Base-by-base conservation (phyloP, 2,329 filamentous ascomycete genomes). In the Clarireedia homoeocarpa region DNA sequence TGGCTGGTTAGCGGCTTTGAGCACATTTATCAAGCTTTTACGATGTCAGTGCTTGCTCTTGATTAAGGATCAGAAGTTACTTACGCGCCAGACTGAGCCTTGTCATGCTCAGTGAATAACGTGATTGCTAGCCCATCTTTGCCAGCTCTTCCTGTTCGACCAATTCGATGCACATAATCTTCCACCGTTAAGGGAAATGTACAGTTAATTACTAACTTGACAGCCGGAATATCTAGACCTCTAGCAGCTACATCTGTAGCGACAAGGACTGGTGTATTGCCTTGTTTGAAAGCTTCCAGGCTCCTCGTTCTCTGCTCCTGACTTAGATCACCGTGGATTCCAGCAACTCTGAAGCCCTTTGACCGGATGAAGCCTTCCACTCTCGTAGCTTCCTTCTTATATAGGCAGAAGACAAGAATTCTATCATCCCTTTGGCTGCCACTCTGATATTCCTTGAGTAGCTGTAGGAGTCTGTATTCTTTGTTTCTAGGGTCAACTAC, bases 91-190 rank as follows among this genome's bases (percentile, higher is more conserved):
- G 91, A 94, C 65, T 94, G 86, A 24, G 82, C 80, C 76, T 99
- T 99, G 73, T 99, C 94, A 66, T 92, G 87, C 64, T 96, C 88
- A 0, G 94, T 97, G 70, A 99, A 99, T 49, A 97, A 76, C 0
- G 94, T 99, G 63, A 96, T 89, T 20, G 94, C 91, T 65, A 89
- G 77, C 45, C 94, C 94, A 15, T 85, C 83, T 71, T 94, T 91
- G 51, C 94, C 94, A 48, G 94, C 94, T 69, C 94, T 86, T 55
- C 94, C 94, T 2, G 94, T 99, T 70, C 92, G 85, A 54, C 94
- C 94, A 71, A 99, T 97, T 40, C 94, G 86, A 73, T 99, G 94
- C 30, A 99, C 94, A 67, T 97, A 97, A 69, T 99, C 94, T 72
- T 97, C 94, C 40, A 94, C 91, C 0, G 92, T 97, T 59, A 97